These are phyloP conservation scores for Anthostomella pinea DNA, from an alignment of 2,329 filamentous ascomycete genomes.

Conservation along the genomic window DNA sequence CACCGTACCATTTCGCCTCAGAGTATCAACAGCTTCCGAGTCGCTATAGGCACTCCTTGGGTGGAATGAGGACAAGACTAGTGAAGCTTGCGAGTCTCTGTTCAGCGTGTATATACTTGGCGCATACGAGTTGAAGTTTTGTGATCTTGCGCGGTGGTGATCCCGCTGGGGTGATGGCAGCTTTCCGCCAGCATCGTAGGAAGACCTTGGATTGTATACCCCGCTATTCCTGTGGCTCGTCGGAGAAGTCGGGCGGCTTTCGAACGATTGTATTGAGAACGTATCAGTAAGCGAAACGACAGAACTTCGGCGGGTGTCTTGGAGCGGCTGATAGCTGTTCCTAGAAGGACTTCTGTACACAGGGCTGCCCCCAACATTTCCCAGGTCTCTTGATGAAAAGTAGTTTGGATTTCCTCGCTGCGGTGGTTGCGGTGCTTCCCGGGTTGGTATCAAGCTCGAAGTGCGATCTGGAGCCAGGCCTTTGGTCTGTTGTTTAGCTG, in stretches of 20 bases:
- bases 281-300: constrained; percentile 55
- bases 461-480: constrained; percentile 30
- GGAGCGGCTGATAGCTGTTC: constrained; percentile 49
- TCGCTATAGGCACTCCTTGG: constrained; percentile 48
- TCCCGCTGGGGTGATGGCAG: constrained; percentile 20
- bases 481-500: constrained; percentile 22
- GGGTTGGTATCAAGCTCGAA: constrained; percentile 30
- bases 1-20: constrained; percentile 52
- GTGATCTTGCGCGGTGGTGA: constrained; percentile 32
- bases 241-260: constrained; percentile 44
- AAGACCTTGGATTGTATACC: constrained; percentile 12
- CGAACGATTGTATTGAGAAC: constrained; percentile 48
- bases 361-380: constrained; percentile 22
- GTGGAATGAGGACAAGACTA: constrained; percentile 49
- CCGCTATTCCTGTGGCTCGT: constrained; percentile 11
- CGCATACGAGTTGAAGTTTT: constrained; percentile 33
- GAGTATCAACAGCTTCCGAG: constrained; percentile 45
- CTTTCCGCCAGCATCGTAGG: constrained; percentile 9
- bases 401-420: constrained; percentile 38
- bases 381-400: constrained; percentile 39
- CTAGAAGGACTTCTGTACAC: constrained; percentile 42
- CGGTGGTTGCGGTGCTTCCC: constrained; percentile 34
- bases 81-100: constrained; percentile 53
- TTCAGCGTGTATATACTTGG: constrained; percentile 61
- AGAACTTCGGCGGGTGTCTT: constrained; percentile 51